A percentile compares a stretch with the other conserved stretches of the same genome.
phyloP scores from a whole-genome alignment of 1,139 yeast species.

The Taiozyma sp. region DNA sequence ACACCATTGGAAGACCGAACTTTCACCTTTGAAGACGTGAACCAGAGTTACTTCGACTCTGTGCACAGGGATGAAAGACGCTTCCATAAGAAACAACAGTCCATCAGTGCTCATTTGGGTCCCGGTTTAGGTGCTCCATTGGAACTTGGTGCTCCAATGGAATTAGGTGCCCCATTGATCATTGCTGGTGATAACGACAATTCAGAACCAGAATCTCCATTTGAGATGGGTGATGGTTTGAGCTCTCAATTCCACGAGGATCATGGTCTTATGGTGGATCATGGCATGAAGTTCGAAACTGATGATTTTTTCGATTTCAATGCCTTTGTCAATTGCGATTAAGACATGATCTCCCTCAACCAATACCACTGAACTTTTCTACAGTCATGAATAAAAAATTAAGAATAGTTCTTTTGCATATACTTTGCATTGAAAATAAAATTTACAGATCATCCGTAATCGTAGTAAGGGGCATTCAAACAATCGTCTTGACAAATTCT shows the following conservation, averaged over 20 bases:
- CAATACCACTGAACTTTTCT: background rate
- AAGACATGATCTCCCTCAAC: background rate
- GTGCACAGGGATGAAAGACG: background rate
- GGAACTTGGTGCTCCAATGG: constrained; percentile 9
- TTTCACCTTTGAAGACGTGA: constrained; percentile 10
- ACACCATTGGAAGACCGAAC: constrained; percentile 9
- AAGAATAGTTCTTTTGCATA: background rate
- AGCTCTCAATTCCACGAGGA: background rate
- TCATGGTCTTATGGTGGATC: background rate
- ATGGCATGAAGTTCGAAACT: constrained; percentile 1
- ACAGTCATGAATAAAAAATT: background rate
- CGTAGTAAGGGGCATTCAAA: background rate
- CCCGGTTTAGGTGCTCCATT: constrained; percentile 19
- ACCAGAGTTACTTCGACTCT: constrained; percentile 15
- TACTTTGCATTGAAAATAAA: background rate
- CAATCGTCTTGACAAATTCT: constrained; percentile 29
- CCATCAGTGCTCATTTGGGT: constrained; percentile 17
- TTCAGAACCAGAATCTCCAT: constrained; percentile 7
- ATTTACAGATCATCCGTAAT: background rate
- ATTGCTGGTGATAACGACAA: constrained; percentile 3
- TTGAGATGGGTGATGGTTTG: constrained; percentile 6
- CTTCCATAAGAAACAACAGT: constrained; percentile 3
- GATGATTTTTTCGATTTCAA: constrained; percentile 21
- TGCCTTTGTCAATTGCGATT: constrained; percentile 17
- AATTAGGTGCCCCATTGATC: constrained; percentile 8